Percentiles rank a stretch among this genome's conserved stretches.
phyloP scores from a whole-genome alignment of 345 rosid species.

The Eucalyptus tenuipes region DNA sequence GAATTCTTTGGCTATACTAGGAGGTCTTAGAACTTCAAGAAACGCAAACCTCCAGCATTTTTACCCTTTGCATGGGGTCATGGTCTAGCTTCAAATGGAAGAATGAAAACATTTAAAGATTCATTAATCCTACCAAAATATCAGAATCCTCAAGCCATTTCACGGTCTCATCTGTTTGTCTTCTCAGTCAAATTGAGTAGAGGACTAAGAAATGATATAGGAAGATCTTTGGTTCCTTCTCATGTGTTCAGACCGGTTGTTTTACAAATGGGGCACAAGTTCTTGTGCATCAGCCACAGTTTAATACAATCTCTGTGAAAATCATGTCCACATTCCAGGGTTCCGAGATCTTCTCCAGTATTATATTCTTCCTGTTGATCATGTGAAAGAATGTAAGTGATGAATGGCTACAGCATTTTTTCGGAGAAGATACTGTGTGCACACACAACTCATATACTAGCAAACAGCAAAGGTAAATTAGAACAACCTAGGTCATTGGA shows the following conservation, averaged over 20 bases:
- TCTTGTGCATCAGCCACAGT: slow-evolving; percentile 75
- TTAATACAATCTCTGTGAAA: slow-evolving; percentile 64
- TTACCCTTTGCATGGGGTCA: neutral
- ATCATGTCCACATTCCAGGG: slow-evolving; percentile 66
- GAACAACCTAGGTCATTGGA: neutral
- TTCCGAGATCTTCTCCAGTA: slow-evolving; percentile 56
- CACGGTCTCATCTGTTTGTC: neutral
- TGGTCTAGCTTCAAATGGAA: neutral
- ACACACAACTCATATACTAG: neutral
- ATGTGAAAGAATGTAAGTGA: neutral
- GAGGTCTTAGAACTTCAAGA: neutral
- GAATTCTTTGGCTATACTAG: neutral
- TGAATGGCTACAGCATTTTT: neutral
- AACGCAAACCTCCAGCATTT: neutral
- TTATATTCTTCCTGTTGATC: slow-evolving; percentile 57
- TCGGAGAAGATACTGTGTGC: neutral
- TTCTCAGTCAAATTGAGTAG: neutral
- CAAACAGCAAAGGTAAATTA: neutral
- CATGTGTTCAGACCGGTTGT: slow-evolving; percentile 45
- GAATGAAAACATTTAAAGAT: neutral
- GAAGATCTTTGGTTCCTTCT: neutral
- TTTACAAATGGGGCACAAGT: slow-evolving; percentile 85
- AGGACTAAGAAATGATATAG: neutral
- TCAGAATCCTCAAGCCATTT: neutral
- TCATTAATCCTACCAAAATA: neutral